Conservation (phyloP, 768 basidiomycete genomes). For the Sutorius australiensis region DNA sequence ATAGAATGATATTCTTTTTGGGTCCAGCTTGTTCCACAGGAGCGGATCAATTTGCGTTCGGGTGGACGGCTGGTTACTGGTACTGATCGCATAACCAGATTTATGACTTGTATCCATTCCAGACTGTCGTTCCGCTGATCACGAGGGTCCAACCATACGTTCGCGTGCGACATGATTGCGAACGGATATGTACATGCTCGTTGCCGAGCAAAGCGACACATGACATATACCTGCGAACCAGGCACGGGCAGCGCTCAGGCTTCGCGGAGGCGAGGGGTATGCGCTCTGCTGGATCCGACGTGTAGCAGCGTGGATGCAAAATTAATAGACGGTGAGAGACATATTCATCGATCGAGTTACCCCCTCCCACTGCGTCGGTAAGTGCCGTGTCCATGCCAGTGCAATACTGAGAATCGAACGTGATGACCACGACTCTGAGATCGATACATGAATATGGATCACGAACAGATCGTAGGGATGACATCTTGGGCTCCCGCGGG, state of each 20-base stretch:
- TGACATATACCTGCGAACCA: not conserved
- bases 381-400: not conserved
- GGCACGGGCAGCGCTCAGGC: not conserved
- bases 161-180: not conserved
- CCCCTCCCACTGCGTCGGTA: not conserved
- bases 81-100: not conserved
- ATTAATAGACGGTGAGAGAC: conserved; percentile 11
- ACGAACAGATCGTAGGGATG: not conserved
- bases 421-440: not conserved
- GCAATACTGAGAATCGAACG: not conserved
- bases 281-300: not conserved
- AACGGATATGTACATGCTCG: not conserved
- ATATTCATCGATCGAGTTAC: not conserved
- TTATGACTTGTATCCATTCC: not conserved
- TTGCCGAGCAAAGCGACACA: not conserved
- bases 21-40: not conserved
- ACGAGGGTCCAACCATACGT: not conserved
- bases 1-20: not conserved
- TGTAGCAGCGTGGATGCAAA: not conserved
- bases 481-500: not conserved
- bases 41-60: conserved; percentile 12
- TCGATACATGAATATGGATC: not conserved
- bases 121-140: not conserved
- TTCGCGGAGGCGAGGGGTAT: not conserved
- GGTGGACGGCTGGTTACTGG: not conserved